Evolutionary conservation across 306 rosid genomes (phyloP).

Genomic region (Bauhinia variegata): DNA sequence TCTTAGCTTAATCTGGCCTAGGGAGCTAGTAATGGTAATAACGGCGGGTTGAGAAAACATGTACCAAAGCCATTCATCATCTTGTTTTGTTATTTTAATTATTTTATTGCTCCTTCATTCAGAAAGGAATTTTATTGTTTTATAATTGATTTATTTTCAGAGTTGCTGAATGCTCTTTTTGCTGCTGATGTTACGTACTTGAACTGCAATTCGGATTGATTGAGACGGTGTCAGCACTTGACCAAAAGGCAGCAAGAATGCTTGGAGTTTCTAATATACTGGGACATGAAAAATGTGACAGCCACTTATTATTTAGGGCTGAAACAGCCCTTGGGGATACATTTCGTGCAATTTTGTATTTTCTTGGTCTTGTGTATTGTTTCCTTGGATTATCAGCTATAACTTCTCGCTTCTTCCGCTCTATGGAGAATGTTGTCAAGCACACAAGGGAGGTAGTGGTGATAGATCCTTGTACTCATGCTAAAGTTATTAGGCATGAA

Average conservation of each 20-base stretch:
- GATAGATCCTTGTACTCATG: conserved; percentile 61
- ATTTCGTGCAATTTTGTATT: conserved; percentile 59
- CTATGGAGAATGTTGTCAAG: conserved; percentile 94
- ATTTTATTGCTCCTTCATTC: conserved; percentile 5
- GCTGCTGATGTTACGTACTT: conserved; percentile 24
- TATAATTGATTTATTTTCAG: conserved; percentile 36
- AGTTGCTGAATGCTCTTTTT: conserved; percentile 32
- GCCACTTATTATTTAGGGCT: conserved; percentile 64
- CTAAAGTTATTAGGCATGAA: conserved; percentile 53
- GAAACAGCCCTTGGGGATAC: conserved; percentile 65
- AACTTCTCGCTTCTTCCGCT: conserved; percentile 74
- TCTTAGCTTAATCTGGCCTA: neutral
- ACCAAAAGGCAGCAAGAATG: conserved; percentile 45
- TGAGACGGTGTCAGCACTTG: conserved; percentile 36
- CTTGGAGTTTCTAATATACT: conserved; percentile 38
- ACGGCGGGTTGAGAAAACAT: neutral
- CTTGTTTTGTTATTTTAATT: neutral
- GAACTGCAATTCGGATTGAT: conserved; percentile 42
- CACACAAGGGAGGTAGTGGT: conserved; percentile 68
- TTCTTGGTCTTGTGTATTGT: conserved; percentile 81
- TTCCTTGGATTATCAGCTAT: conserved; percentile 90
- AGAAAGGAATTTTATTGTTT: conserved; percentile 1
- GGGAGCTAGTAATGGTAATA: neutral
- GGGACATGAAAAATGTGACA: conserved; percentile 53
- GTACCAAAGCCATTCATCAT: neutral